Conservation (phyloP, 768 basidiomycete genomes). For the Collybiopsis luxurians region DNA sequence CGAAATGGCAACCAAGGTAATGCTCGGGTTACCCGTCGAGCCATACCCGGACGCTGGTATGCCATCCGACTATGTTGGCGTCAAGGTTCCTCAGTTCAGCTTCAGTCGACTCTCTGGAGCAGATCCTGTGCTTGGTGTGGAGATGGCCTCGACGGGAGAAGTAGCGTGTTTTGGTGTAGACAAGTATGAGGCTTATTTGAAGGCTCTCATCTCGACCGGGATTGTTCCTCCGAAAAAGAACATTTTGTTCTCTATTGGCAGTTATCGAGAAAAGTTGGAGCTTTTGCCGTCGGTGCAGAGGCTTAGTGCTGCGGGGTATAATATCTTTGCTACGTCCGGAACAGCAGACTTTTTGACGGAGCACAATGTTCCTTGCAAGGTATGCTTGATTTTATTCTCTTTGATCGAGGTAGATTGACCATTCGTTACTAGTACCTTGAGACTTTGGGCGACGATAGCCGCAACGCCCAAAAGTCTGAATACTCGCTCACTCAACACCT, state of each 20-base stretch:
- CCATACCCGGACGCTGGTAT: conserved; percentile 87
- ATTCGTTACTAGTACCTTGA: conserved; percentile 70
- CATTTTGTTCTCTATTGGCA: conserved; percentile 94
- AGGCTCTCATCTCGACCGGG: conserved; percentile 95
- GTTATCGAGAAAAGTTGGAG: conserved; percentile 96
- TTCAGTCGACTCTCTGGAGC: conserved; percentile 96
- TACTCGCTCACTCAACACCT: conserved; percentile 97
- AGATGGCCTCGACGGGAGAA: conserved; percentile 99
- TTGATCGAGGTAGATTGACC: not conserved
- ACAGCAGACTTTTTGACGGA: conserved; percentile 98
- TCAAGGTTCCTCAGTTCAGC: conserved; percentile 99
- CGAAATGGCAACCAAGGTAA: conserved; percentile 98
- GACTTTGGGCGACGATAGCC: conserved; percentile 72
- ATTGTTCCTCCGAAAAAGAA: conserved; percentile 96
- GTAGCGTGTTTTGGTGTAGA: conserved; percentile 98
- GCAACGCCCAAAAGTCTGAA: conserved; percentile 87
- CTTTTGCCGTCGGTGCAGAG: conserved; percentile 94
- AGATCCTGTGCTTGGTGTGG: conserved; percentile 95
- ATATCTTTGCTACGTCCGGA: conserved; percentile 95
- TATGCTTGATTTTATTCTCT: conserved; percentile 24
- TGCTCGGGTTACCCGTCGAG: conserved; percentile 88
- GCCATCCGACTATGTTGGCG: conserved; percentile 92
- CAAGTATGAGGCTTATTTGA: conserved; percentile 98
- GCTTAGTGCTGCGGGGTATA: conserved; percentile 89
- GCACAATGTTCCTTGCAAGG: conserved; percentile 96